Conservation (phyloP, 257 asterid genomes). For the Nicotiana attenuata region DNA sequence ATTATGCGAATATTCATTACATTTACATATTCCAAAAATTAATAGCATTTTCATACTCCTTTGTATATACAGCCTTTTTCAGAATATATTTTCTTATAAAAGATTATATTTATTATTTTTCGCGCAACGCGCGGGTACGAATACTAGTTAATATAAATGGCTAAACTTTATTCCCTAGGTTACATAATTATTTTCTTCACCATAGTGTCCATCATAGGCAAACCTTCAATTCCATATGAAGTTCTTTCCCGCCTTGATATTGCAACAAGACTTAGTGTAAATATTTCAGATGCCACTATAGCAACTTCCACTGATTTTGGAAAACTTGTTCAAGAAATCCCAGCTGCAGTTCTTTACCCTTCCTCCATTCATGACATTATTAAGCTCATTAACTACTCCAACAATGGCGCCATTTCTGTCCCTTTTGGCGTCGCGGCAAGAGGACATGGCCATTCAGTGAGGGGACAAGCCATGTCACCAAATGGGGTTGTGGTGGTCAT, state of each 20-base stretch:
- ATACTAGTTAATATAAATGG: background rate
- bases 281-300: background rate
- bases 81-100: no score
- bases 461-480: conserved; percentile 17
- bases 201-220: background rate
- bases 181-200: background rate
- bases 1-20: no score
- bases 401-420: background rate
- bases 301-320: conserved; percentile 16
- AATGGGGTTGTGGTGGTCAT: conserved; percentile 54
- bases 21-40: no score
- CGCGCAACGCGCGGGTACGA: no score
- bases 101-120: no score
- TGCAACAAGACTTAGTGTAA: background rate
- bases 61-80: no score
- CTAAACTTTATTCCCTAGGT: background rate
- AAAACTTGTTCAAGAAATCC: background rate
- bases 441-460: conserved; percentile 16
- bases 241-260: conserved; percentile 1
- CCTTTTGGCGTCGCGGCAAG: conserved; percentile 13
- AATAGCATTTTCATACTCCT: no score
- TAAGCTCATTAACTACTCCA: conserved; percentile 9
- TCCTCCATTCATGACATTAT: conserved; percentile 1
- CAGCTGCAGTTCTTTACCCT: conserved; percentile 21
- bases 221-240: background rate